phyloP scores from a whole-genome alignment of 106 monocot species.

The Allium fistulosum region DNA sequence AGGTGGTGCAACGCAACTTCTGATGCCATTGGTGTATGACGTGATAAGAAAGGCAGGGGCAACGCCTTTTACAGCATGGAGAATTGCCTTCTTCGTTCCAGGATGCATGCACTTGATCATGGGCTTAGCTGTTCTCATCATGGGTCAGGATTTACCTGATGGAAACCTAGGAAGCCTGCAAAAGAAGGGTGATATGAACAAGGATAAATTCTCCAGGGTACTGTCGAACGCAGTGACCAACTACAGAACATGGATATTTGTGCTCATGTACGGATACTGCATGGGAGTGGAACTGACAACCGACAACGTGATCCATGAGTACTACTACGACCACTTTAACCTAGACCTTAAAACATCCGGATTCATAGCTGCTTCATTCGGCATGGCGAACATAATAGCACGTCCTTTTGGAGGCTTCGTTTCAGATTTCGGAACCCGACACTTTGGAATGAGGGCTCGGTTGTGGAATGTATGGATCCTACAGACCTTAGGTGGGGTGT shows the following conservation, averaged over 20 bases:
- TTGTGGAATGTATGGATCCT: not conserved
- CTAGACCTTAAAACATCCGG: constrained; percentile 4
- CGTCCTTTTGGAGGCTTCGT: constrained; percentile 1
- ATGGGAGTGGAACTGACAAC: constrained; percentile 6
- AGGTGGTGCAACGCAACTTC: constrained; percentile 32
- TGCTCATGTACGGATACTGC: constrained; percentile 2
- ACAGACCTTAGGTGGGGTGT: not conserved
- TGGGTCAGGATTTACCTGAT: constrained; percentile 36
- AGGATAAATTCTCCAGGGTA: constrained; percentile 33
- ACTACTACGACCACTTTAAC: constrained; percentile 9
- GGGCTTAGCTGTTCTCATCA: constrained; percentile 11
- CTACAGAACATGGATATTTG: constrained; percentile 7
- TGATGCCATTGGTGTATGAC: constrained; percentile 37
- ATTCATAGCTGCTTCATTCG: constrained; percentile 4
- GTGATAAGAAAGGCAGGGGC: constrained; percentile 14
- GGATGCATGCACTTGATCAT: constrained; percentile 21
- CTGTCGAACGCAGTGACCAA: not conserved
- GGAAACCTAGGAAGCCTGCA: constrained; percentile 23
- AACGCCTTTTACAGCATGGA: constrained; percentile 30
- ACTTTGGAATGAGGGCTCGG: constrained; percentile 1
- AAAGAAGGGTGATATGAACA: constrained; percentile 15
- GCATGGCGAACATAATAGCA: constrained; percentile 2
- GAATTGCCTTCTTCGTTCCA: constrained; percentile 40
- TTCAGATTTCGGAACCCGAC: constrained; percentile 1
- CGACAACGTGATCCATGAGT: constrained; percentile 9